Evolutionary conservation across 2,329 filamentous ascomycete species (phyloP).

Genomic region (Calonectria henricotiae): DNA sequence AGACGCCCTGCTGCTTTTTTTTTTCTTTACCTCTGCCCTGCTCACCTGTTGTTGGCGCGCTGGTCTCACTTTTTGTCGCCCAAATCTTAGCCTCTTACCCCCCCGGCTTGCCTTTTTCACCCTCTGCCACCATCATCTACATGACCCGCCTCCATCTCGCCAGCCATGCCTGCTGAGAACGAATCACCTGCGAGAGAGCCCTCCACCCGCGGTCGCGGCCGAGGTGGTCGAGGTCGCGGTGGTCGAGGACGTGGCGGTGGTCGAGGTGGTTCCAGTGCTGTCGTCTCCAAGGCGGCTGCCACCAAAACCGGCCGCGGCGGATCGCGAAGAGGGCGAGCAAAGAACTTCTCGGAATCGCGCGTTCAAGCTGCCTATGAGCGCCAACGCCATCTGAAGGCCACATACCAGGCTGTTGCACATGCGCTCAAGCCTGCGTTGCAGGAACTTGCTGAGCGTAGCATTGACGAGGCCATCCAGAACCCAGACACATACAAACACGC

Average conservation of each 20-base stretch:
- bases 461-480: slow-evolving; percentile 72
- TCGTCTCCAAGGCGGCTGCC: slow-evolving; percentile 56
- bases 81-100: slow-evolving; percentile 42
- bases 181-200: slow-evolving; percentile 59
- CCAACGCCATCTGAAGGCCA: slow-evolving; percentile 77
- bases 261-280: slow-evolving; percentile 53
- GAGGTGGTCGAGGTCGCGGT: slow-evolving; percentile 55
- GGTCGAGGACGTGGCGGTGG: slow-evolving; percentile 56
- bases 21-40: slow-evolving; percentile 26
- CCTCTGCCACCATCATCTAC: slow-evolving; percentile 45
- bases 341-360: slow-evolving; percentile 70
- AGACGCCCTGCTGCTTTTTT: slow-evolving; percentile 19
- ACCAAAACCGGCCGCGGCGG: slow-evolving; percentile 60
- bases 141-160: slow-evolving; percentile 55
- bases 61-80: slow-evolving; percentile 35
- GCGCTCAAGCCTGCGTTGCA: slow-evolving; percentile 77
- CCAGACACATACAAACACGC: slow-evolving; percentile 69
- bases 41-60: slow-evolving; percentile 33
- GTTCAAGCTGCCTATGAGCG: slow-evolving; percentile 75
- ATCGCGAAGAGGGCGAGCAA: slow-evolving; percentile 68
- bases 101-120: slow-evolving; percentile 41
- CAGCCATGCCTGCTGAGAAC: slow-evolving; percentile 59
- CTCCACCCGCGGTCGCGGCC: slow-evolving; percentile 58
- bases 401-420: slow-evolving; percentile 75
- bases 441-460: slow-evolving; percentile 75